These are phyloP conservation scores for Clathrospora elynae DNA, from an alignment of 2,329 filamentous ascomycete species.

Conservation along the genomic window DNA sequence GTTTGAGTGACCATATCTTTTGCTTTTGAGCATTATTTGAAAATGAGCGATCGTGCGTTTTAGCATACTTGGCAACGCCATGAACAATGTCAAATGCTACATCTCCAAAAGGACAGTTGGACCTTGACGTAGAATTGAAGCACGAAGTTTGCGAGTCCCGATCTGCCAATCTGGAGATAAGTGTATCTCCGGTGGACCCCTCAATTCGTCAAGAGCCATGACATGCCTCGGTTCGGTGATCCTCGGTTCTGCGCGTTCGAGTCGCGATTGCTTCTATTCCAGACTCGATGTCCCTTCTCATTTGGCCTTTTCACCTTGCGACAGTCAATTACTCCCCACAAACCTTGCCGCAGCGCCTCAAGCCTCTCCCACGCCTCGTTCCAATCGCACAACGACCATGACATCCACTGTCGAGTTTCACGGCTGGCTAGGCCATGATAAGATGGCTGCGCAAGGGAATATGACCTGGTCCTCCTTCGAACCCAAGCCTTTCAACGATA, in stretches of 20 bases:
- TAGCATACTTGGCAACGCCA: no score
- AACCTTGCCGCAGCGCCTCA: neutral
- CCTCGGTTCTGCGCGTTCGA: constrained; percentile 11
- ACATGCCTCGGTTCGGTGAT: constrained; percentile 21
- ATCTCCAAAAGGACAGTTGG: no score
- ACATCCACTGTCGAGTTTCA: constrained; percentile 55
- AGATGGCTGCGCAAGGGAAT: constrained; percentile 57
- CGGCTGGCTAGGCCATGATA: constrained; percentile 62
- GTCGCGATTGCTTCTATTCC: neutral
- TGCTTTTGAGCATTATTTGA: no score
- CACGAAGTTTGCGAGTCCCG: no score
- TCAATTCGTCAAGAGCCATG: constrained; percentile 4
- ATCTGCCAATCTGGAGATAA: neutral
- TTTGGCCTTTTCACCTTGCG: no score
- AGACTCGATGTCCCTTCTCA: neutral
- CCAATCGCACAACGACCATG: constrained; percentile 18
- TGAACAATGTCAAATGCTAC: no score
- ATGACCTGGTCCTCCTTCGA: constrained; percentile 59
- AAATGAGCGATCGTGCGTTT: no score
- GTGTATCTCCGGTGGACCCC: constrained; percentile 12
- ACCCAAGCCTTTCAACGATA: constrained; percentile 49
- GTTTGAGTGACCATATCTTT: no score
- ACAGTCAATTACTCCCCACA: neutral
- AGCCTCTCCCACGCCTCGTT: neutral
- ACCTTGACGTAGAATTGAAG: no score